These are phyloP conservation scores for Chenopodium album DNA, from an alignment of 148 eudicot genomes.

Conservation along the genomic window DNA sequence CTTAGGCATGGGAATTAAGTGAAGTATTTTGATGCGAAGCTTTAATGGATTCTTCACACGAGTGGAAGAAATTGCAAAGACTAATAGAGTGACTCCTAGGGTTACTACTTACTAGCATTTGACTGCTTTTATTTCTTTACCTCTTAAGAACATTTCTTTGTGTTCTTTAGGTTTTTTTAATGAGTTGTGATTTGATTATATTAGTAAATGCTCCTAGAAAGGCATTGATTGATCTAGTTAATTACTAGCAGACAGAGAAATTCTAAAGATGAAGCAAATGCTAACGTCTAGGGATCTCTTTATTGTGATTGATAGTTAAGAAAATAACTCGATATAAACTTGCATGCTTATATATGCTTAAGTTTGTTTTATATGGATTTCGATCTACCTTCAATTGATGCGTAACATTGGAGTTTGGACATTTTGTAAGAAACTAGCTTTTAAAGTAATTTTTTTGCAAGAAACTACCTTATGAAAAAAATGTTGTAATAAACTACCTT, in stretches of 20 bases:
- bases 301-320: too few species aligned
- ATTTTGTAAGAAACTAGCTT: too few species aligned
- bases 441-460: too few species aligned
- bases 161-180: neutral
- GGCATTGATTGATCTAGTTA: neutral
- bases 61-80: conserved; percentile 4
- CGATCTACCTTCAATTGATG: too few species aligned
- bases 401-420: too few species aligned
- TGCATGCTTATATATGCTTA: too few species aligned
- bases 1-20: too few species aligned
- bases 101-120: conserved; percentile 8
- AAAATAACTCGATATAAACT: too few species aligned
- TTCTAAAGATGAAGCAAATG: neutral
- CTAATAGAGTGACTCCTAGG: conserved; percentile 2
- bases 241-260: neutral
- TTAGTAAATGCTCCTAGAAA: neutral
- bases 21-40: neutral
- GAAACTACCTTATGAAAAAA: too few species aligned
- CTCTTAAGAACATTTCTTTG: neutral
- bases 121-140: neutral
- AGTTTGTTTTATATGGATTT: too few species aligned
- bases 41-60: conserved; percentile 8
- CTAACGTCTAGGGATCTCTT: too few species aligned
- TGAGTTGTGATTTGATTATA: neutral
- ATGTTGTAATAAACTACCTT: too few species aligned